Base-by-base conservation (phyloP, 164 flowering plant genomes). In the Sedum album region DNA sequence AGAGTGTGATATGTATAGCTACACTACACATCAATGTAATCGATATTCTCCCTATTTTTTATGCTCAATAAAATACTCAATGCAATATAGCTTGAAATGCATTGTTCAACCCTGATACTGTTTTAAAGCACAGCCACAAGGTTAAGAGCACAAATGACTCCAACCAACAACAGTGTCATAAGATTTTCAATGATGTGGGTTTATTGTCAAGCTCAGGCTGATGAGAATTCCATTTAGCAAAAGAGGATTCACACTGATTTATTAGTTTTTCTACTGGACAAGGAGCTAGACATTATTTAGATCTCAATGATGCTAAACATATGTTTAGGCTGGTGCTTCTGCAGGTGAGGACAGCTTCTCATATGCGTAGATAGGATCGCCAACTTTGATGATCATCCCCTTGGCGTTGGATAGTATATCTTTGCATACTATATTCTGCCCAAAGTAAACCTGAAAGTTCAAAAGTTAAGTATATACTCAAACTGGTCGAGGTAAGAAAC, bases 351-450 rank as follows among this genome's bases (percentile, higher is more conserved):
- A 65, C 60, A 82, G 76, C 81, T 74, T 82, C 72, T 76, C 76
- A 31, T 81, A 60, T 49, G 86, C 88, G 73, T 75, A 71, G 38
- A 91, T 77, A 26, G 86, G 84, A 80, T 88, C 93, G 30, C 95
- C 93, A 4, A 88, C 85, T 66, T 78, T 79, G 51, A 91, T 38
- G 21, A 75, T 30, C 60, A 71, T 87, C 31, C 83, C 84, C 60
- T 75, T 84, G 39, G 75, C 82, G 38, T 61, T 70, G 63, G 72
- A 28, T 23, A 73, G 31, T 18, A 72, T 71, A 33, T 88, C 89
- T 60, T 70, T 78, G 71, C 91, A 90, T 15, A 88, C 88, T 68
- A 88, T 38, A 71, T 86, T 82, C 79, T 88, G 93, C 36, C 97
- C 95, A 67, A 94, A 85, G 76, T 88, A 94, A 9, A 87, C 84